Evolutionary conservation across 1,284 basidiomycete species (phyloP), one percentile per base, ranked within the genome.

Genomic region (Sanguinoderma infundibulare): DNA sequence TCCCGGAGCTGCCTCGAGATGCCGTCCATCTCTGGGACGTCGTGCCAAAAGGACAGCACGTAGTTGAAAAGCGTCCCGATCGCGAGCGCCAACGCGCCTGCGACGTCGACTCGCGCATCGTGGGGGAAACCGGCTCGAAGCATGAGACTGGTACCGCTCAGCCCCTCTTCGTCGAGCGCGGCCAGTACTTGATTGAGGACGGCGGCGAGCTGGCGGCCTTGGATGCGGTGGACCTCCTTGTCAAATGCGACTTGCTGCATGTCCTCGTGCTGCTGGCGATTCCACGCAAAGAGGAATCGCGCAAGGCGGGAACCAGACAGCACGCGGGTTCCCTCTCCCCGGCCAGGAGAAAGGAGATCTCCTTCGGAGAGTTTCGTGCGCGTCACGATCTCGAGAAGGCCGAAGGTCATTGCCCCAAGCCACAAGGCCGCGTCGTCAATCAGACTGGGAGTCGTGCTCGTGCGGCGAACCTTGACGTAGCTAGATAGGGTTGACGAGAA

Each of bases 321-420:
- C 1, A 47, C 30, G 4, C 9, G 10, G 22, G 40, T 35, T 2
- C 55, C 50, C 8, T 52, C 55, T 6, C 6, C 14, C 7, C 35
- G 6, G 2, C 38, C 46, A 2, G 40, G 36, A 4, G 57, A 36
- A 17, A 65, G 49, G 8, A 60, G 32, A 10, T 54, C 20, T 0
- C 35, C 26, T 35, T 65, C 64, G 10, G 61, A 51, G 8, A 65
- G 50, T 8, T 51, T 44, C 1, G n/a, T 26, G n/a, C 44, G 47
- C n/a, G 39, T 56, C 20, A 61, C 26, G 28, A 54, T 50, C 28
- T 65, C 64, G 8, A 62, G 53, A 5, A 65, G 38, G 6, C 64
- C 64, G n/a, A 65, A 62, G 3, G 59, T 60, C 61, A 65, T 55
- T 0, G 61, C 58, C 9, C 59, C 55, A 7, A 58, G 30, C 64